Percentiles rank a stretch among this genome's conserved stretches.
Conservation (phyloP, 2,329 filamentous ascomycete genomes). For the Colletotrichum trifolii region DNA sequence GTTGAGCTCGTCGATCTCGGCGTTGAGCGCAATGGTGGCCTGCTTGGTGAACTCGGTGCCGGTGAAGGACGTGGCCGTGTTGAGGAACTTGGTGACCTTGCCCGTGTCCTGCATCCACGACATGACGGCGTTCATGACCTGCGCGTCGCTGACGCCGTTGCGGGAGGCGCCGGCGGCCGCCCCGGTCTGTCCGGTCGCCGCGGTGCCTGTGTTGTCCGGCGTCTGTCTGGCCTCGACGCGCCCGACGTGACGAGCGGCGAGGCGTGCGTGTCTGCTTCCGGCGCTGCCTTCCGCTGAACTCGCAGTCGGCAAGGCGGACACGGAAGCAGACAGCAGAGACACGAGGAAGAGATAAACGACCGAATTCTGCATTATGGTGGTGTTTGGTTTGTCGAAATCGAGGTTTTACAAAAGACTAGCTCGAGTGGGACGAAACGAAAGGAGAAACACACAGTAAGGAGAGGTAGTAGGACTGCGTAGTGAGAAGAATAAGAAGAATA, state of each 20-base stretch:
- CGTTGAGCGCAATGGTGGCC: constrained; percentile 40
- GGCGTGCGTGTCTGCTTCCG: not conserved
- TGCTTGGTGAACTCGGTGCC: constrained; percentile 39
- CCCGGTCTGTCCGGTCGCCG: not conserved
- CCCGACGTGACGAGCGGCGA: constrained; percentile 8
- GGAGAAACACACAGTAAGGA: not conserved
- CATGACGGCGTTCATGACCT: constrained; percentile 38
- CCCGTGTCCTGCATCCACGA: constrained; percentile 39
- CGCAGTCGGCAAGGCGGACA: constrained; percentile 29
- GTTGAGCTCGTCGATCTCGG: constrained; percentile 40
- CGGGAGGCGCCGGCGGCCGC: constrained; percentile 5
- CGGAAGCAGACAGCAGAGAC: constrained; percentile 13
- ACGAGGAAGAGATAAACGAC: constrained; percentile 24
- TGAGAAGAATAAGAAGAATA: not conserved
- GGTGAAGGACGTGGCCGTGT: constrained; percentile 38
- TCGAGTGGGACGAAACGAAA: not conserved
- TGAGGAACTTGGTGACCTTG: constrained; percentile 39
- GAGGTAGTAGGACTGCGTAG: not conserved
- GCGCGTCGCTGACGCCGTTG: constrained; percentile 35
- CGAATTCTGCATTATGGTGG: constrained; percentile 28
- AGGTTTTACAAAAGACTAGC: constrained; percentile 16
- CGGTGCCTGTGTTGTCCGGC: not conserved
- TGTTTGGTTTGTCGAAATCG: constrained; percentile 12
- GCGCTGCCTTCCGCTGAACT: constrained; percentile 16
- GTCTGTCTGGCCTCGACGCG: constrained; percentile 5